Percentiles rank a stretch among this genome's conserved stretches.
phyloP scores from a whole-genome alignment of 2,329 filamentous ascomycete species.

The Monascus ruber region DNA sequence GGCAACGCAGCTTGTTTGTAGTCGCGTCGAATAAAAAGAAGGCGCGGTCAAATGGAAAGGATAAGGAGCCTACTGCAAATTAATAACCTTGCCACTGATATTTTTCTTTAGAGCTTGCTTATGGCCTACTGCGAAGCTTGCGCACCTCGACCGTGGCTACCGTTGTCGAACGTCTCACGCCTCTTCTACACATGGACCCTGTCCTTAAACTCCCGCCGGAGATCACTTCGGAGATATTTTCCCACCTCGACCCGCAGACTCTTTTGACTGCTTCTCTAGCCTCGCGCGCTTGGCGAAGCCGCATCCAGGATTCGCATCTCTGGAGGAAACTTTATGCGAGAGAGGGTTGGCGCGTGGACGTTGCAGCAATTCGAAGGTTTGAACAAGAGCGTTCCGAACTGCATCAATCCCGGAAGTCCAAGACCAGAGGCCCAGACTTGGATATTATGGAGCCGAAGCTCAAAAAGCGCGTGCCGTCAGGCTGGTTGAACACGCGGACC shows the following conservation, averaged over 20 bases:
- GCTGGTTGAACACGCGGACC: slow-evolving; percentile 32
- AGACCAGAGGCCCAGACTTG: slow-evolving; percentile 35
- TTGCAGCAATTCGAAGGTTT: slow-evolving; percentile 52
- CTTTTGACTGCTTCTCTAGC: slow-evolving; percentile 68
- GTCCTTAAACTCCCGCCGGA: slow-evolving; percentile 76
- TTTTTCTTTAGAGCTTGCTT: slow-evolving; percentile 56
- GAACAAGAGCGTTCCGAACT: slow-evolving; percentile 43
- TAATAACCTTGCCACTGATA: background rate
- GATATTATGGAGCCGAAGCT: slow-evolving; percentile 40
- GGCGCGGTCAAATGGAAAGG: background rate
- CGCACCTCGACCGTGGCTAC: slow-evolving; percentile 68
- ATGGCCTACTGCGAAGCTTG: slow-evolving; percentile 64
- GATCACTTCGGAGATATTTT: slow-evolving; percentile 79
- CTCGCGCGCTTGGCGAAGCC: slow-evolving; percentile 69
- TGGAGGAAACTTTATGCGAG: slow-evolving; percentile 75
- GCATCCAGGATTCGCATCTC: slow-evolving; percentile 70
- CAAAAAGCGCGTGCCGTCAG: slow-evolving; percentile 41
- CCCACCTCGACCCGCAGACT: slow-evolving; percentile 70
- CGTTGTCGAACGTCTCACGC: slow-evolving; percentile 69
- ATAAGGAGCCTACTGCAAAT: too few species aligned
- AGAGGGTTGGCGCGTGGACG: slow-evolving; percentile 75
- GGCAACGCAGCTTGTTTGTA: too few species aligned
- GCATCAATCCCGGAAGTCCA: slow-evolving; percentile 34
- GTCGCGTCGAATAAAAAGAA: slow-evolving; percentile 1
- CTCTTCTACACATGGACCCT: slow-evolving; percentile 86